phyloP scores from a whole-genome alignment of 1,284 basidiomycete species.

The Calocybe gambosa region DNA sequence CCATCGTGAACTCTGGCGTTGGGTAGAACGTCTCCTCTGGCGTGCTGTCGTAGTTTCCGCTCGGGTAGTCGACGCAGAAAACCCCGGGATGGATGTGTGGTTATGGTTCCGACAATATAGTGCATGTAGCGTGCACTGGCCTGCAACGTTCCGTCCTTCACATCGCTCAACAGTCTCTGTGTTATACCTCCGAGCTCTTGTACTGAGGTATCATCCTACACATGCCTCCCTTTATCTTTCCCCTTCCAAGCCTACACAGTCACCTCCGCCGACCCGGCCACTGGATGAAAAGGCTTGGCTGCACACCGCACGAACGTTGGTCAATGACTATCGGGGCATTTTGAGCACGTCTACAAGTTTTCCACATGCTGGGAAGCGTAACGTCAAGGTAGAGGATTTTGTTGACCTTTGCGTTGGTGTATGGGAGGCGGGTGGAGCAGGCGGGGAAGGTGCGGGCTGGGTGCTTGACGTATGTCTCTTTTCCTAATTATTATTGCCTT shows the following conservation, averaged over 20 bases:
- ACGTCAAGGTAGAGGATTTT: constrained; percentile 77
- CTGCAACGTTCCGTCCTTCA: constrained; percentile 62
- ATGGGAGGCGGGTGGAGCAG: constrained; percentile 70
- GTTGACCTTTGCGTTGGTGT: constrained; percentile 76
- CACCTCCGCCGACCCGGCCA: background rate
- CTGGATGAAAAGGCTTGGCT: constrained; percentile 52
- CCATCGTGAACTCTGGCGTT: constrained; percentile 74
- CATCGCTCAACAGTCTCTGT: constrained; percentile 67
- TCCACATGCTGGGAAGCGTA: constrained; percentile 80
- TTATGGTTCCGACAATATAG: constrained; percentile 60
- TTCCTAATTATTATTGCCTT: background rate
- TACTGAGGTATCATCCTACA: constrained; percentile 37
- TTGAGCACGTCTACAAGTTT: constrained; percentile 68
- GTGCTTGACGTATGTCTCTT: constrained; percentile 58
- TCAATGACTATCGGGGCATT: constrained; percentile 66
- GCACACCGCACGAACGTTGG: constrained; percentile 53
- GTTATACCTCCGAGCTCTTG: constrained; percentile 68
- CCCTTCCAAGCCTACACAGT: background rate
- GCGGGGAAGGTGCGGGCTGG: constrained; percentile 60
- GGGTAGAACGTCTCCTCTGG: constrained; percentile 70
- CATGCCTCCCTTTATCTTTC: constrained; percentile 9
- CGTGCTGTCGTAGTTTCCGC: constrained; percentile 56
- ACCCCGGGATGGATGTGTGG: constrained; percentile 35
- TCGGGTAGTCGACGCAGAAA: constrained; percentile 35
- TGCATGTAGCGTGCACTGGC: constrained; percentile 64